A percentile compares a stretch with the other conserved stretches of the same genome.
These are phyloP conservation scores for Cadophora sp. DNA, from an alignment of 2,329 filamentous ascomycete genomes.

Conservation along the genomic window DNA sequence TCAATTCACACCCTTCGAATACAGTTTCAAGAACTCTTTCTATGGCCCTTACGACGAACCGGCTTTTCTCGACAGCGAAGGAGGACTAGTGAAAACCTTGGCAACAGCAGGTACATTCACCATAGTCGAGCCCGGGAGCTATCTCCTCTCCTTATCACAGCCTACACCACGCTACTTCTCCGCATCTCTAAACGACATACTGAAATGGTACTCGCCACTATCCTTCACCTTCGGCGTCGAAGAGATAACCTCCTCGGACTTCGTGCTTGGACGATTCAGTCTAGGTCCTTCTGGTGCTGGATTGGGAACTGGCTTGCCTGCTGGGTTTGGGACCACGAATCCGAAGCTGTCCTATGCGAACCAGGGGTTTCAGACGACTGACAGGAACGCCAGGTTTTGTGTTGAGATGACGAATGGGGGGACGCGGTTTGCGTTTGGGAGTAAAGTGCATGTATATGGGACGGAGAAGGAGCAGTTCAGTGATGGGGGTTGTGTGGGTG, in stretches of 20 bases:
- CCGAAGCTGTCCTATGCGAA: not conserved
- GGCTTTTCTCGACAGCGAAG: not conserved
- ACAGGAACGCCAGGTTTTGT: not conserved
- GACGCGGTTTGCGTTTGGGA: not conserved
- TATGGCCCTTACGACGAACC: not conserved
- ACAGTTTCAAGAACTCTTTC: slow-evolving; percentile 8
- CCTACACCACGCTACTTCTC: not conserved
- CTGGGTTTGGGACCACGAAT: not conserved
- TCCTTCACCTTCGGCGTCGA: too few species aligned
- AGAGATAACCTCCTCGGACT: too few species aligned
- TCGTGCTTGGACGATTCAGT: not conserved
- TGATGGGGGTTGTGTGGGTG: not conserved
- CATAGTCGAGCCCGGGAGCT: not conserved
- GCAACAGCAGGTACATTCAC: slow-evolving; percentile 8
- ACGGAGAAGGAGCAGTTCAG: not conserved
- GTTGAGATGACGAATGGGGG: not conserved
- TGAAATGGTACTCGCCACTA: too few species aligned
- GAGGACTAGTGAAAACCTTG: not conserved
- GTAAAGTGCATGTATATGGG: not conserved
- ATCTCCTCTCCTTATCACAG: not conserved
- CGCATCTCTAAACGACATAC: not conserved
- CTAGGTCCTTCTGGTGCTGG: not conserved
- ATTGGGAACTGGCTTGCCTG: not conserved
- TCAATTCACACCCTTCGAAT: slow-evolving; percentile 18
- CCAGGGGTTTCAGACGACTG: not conserved